Evolutionary conservation across 192 early-diverging fungal genomes (phyloP), one percentile per base, ranked within the genome.

Genomic region (Powellomyces hirtus): DNA sequence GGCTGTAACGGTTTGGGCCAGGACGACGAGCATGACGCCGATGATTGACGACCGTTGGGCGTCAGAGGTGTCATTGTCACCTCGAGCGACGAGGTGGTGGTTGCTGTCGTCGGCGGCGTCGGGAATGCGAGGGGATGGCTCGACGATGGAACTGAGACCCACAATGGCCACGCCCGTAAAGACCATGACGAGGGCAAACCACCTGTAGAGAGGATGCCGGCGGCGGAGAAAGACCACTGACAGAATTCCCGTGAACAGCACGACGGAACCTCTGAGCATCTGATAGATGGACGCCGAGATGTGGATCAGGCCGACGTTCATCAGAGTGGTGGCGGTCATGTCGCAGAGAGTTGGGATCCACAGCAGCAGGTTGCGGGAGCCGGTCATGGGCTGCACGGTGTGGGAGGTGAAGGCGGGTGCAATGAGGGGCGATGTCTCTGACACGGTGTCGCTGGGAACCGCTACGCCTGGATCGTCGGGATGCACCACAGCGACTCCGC

Each of bases 271-370:
- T 27, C 96, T 88, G 31, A 98, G 81, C 96, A 96, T 96, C 79
- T 95, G 92, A 79, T 96, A 97, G 13, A 97, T 89, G 1, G 90
- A 93, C 0, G 93, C 92, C 4, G 90, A 81, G 34, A 91, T 90
- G 68, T 91, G 93, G 60, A 98, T 87, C 59, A 98, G 77, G n/a
- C 96, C 96, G 35, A 98, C 89, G 70, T 96, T 98, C 96, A 98
- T 98, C 29, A 98, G 77, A 33, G 90, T 91, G 29, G 90, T 93
- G 4, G 87, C 89, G 2, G 80, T 82, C 70, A 93, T 75, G 69
- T 93, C 92, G 66, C 90, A 92, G 7, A 93, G 66, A 4, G 92
- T 91, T 8, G 92, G 92, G n/a, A 93, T 57, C 85, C 87, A 87
- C 37, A 93, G 84, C 61, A 87, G 73, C 3, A 91, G 58, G 24